Percentiles rank a stretch among this genome's conserved stretches.
Conservation (phyloP, 257 asterid genomes). For the Nicotiana noctiflora region DNA sequence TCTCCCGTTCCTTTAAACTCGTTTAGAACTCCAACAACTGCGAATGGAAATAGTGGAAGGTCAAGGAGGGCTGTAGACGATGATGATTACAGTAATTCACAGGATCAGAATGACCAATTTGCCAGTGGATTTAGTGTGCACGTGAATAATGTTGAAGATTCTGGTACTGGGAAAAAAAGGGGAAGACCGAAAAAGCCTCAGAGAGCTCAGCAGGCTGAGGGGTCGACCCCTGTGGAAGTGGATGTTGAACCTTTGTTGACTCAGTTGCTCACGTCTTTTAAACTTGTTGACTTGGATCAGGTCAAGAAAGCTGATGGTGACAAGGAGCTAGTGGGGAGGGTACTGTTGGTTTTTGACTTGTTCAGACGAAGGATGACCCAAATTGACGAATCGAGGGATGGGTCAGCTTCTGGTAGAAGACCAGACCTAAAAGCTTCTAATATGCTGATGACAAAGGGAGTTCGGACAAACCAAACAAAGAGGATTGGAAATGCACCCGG, state of each 20-base stretch:
- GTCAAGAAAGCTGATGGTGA: slow-evolving; percentile 53
- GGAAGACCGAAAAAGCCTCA: slow-evolving; percentile 23
- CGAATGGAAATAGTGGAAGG: slow-evolving; percentile 38
- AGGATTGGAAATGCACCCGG: slow-evolving; percentile 75
- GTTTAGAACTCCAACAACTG: slow-evolving; percentile 54
- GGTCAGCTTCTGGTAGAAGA: slow-evolving; percentile 46
- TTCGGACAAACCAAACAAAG: slow-evolving; percentile 55
- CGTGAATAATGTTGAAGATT: slow-evolving; percentile 34
- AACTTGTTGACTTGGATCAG: slow-evolving; percentile 49
- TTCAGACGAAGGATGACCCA: slow-evolving; percentile 56
- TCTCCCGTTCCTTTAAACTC: slow-evolving; percentile 71
- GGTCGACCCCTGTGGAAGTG: neutral
- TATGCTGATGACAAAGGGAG: slow-evolving; percentile 59
- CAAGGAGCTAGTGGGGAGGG: slow-evolving; percentile 34
- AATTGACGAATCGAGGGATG: slow-evolving; percentile 53
- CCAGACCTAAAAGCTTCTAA: slow-evolving; percentile 64
- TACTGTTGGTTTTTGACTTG: slow-evolving; percentile 54
- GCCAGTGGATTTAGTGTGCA: slow-evolving; percentile 18
- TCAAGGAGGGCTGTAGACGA: slow-evolving; percentile 39
- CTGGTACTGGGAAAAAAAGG: slow-evolving; percentile 40
- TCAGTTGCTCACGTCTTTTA: slow-evolving; percentile 36
- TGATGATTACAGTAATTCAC: slow-evolving; percentile 48
- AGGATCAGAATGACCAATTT: slow-evolving; percentile 27
- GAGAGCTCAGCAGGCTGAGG: too few species aligned
- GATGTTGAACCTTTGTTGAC: slow-evolving; percentile 42